Evolutionary conservation across 2,329 filamentous ascomycete genomes (phyloP).

Genomic region (Triangularia verruculosa): DNA sequence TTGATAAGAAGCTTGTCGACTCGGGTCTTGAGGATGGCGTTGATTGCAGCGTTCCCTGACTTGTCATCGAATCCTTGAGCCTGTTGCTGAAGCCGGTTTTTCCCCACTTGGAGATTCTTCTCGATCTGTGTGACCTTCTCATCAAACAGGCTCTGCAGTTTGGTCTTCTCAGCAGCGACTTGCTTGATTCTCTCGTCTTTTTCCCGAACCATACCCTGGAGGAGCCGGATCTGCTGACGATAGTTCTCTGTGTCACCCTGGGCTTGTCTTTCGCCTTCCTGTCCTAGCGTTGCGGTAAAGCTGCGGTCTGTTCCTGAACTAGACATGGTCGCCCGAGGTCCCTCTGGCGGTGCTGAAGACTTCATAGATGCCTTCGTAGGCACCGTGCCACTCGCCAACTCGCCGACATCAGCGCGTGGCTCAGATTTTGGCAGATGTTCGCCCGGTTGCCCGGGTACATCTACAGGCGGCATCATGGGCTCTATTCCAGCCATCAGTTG

Average conservation of each 20-base stretch:
- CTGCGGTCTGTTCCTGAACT: neutral
- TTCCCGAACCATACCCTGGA: neutral
- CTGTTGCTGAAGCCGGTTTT: neutral
- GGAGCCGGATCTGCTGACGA: neutral
- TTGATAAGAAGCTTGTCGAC: neutral
- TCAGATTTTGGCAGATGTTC: neutral
- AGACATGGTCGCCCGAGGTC: neutral
- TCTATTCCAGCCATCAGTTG: neutral
- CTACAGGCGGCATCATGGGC: neutral
- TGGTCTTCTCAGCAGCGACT: neutral
- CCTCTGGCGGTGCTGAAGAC: neutral
- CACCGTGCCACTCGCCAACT: neutral
- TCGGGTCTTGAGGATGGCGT: neutral
- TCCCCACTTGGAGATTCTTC: neutral
- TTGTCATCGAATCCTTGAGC: neutral
- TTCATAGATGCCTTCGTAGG: neutral
- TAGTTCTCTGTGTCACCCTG: neutral
- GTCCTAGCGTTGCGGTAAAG: neutral
- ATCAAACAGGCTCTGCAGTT: neutral
- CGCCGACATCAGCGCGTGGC: neutral
- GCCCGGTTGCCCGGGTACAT: neutral
- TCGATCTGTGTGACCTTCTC: neutral
- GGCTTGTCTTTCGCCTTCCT: neutral
- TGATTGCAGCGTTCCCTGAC: neutral
- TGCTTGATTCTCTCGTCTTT: neutral